Conservation (phyloP, 129 eudicot genomes). For the Pseudognaphalium luteoalbum region DNA sequence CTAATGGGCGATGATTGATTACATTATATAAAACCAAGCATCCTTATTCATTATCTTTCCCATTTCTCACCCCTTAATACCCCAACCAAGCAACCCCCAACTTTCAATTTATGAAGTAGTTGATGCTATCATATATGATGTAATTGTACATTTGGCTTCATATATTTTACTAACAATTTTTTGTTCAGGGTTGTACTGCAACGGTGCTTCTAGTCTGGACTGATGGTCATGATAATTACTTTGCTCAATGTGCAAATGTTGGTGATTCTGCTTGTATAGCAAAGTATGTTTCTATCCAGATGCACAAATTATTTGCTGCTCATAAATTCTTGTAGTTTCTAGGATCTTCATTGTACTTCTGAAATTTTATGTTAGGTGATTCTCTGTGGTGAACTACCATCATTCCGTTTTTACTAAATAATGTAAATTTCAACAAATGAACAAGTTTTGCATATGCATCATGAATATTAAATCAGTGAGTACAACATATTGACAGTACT, state of each 20-base stretch:
- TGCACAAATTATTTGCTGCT: slow-evolving; percentile 8
- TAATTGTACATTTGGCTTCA: not conserved
- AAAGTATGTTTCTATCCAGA: slow-evolving; percentile 52
- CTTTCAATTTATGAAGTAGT: slow-evolving; percentile 14
- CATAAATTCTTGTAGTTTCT: not conserved
- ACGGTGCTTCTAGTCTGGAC: slow-evolving; percentile 93
- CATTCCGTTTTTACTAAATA: not conserved
- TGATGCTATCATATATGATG: not conserved
- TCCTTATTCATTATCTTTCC: too few relatives aligned
- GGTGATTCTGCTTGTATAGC: slow-evolving; percentile 94
- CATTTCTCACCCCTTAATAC: too few relatives aligned
- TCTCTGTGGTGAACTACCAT: not conserved
- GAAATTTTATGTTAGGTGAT: not conserved
- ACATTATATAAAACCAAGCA: too few relatives aligned
- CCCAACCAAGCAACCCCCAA: too few relatives aligned
- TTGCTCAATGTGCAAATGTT: slow-evolving; percentile 93
- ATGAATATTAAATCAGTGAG: too few relatives aligned
- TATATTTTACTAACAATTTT: slow-evolving; percentile 16
- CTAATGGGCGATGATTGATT: too few relatives aligned
- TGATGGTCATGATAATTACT: slow-evolving; percentile 69
- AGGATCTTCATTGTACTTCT: not conserved
- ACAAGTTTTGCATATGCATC: not conserved
- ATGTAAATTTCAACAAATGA: not conserved
- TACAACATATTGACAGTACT: too few relatives aligned
- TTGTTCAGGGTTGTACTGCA: slow-evolving; percentile 97